A percentile compares a stretch with the other conserved stretches of the same genome.
These are phyloP conservation scores for Leptomonas pyrrhocoris DNA, from an alignment of 208 protist species.

Conservation along the genomic window DNA sequence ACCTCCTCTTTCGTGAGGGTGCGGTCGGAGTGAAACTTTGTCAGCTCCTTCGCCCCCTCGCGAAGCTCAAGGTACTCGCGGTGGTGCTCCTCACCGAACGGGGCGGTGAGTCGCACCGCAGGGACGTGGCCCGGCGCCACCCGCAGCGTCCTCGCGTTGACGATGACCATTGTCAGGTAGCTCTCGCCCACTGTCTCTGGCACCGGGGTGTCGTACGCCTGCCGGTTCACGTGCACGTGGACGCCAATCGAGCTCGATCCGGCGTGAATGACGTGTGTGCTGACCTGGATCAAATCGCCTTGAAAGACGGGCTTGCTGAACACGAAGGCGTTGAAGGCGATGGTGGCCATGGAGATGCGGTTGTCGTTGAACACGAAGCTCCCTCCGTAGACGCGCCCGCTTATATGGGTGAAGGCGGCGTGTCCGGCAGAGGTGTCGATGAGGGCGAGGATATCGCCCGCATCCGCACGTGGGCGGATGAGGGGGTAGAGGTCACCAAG, in stretches of 20 bases:
- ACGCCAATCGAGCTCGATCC: constrained; percentile 47
- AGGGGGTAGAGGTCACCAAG: constrained; percentile 16
- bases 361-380: constrained; percentile 2
- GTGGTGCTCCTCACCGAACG: constrained; percentile 29
- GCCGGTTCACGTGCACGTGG: constrained; percentile 38
- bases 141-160: constrained; percentile 22
- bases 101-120: constrained; percentile 26
- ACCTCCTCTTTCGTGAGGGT: constrained; percentile 18
- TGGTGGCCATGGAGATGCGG: constrained; percentile 43
- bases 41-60: not conserved
- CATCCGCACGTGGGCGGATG: constrained; percentile 25
- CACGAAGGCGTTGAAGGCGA: constrained; percentile 58
- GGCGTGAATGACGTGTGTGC: constrained; percentile 36
- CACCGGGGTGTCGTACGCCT: constrained; percentile 37
- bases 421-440: constrained; percentile 27
- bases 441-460: constrained; percentile 43
- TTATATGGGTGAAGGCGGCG: constrained; percentile 12
- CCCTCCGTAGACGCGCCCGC: constrained; percentile 5
- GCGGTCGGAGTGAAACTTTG: not conserved
- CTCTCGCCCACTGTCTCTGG: constrained; percentile 32
- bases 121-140: constrained; percentile 28
- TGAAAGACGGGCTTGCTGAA: constrained; percentile 50
- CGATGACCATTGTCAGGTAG: constrained; percentile 45
- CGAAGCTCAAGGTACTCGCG: constrained; percentile 30
- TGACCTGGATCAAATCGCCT: constrained; percentile 51